A percentile compares a stretch with the other conserved stretches of the same genome.
phyloP scores from a whole-genome alignment of 2,329 filamentous ascomycete genomes.

The Nannizziopsis arthrosporioides region DNA sequence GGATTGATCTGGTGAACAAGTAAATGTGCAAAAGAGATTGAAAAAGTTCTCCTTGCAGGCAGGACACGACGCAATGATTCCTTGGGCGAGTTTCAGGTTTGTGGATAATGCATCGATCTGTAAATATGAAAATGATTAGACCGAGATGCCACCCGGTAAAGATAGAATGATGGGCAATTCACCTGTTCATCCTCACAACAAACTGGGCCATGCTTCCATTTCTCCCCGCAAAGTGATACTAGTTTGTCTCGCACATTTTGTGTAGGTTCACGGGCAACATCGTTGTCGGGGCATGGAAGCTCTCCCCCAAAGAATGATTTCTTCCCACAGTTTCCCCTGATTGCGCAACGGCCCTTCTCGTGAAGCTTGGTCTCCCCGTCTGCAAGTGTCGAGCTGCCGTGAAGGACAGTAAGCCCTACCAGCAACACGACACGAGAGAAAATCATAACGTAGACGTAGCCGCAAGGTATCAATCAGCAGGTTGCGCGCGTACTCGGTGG shows the following conservation, averaged over 20 bases:
- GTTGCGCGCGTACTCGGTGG: not conserved
- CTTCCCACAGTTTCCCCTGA: slow-evolving; percentile 83
- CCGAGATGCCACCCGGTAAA: not conserved
- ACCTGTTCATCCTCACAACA: slow-evolving; percentile 76
- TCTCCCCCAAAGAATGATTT: slow-evolving; percentile 81
- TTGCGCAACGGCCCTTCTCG: slow-evolving; percentile 77
- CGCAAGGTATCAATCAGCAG: not conserved
- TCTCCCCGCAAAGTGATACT: slow-evolving; percentile 70
- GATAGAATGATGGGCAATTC: slow-evolving; percentile 23
- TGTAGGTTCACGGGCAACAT: slow-evolving; percentile 61
- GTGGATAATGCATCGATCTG: slow-evolving; percentile 68
- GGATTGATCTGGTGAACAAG: slow-evolving; percentile 92
- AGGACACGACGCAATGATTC: slow-evolving; percentile 83
- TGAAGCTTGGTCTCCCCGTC: slow-evolving; percentile 45
- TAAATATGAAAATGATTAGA: not conserved
- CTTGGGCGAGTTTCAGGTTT: slow-evolving; percentile 76
- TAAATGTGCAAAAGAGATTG: slow-evolving; percentile 96
- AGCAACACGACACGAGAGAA: slow-evolving; percentile 6
- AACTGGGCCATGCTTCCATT: slow-evolving; percentile 73
- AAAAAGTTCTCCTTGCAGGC: slow-evolving; percentile 98
- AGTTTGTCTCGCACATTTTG: slow-evolving; percentile 62
- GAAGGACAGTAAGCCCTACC: slow-evolving; percentile 9
- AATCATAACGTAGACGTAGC: not conserved
- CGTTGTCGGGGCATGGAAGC: slow-evolving; percentile 88
- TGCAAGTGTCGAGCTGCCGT: slow-evolving; percentile 6